Base-by-base conservation (phyloP, 345 rosid species). In the Citrus medica region DNA sequence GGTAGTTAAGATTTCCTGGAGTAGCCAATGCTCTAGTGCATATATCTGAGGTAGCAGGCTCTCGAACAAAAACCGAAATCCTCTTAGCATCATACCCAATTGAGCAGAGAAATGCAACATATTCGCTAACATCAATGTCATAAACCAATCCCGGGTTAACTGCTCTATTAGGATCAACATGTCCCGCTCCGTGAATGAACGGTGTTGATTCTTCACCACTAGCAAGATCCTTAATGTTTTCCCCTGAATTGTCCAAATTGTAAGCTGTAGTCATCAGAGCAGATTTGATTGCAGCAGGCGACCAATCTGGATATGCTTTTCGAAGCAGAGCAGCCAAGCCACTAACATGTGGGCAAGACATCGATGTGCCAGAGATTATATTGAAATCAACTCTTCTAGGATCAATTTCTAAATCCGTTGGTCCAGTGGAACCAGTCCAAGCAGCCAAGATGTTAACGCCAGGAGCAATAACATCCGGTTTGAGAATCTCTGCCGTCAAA, bases 291-390 rank as follows among this genome's bases (percentile, higher is more conserved):
- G 87, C 93, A 0, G 98, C 95, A 0, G 94, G 95, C 5, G 91
- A 86, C 98, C 97, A 92, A 22, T 81, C 82, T 3, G 90, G 92
- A 35, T 89, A 87, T 19, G 97, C 90, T 59, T 80, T 86, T 70
- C 86, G 86, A 68, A 92, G 90, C 63, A 94, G 82, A 1, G 98
- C 98, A 10, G 92, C 94, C 67, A 92, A 80, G 64, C 98, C 98
- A 40, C 95, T 92, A 10, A 87, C 93, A 80, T 94, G 98, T 22
- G 97, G 97, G 77, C 98, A 92, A 1, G 98, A 90, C 98, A 94
- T 94, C 2, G 97, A 94, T 10, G 98, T 94, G 8, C 98, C 98
- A 7, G 97, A 92, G 70, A 89, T 88, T 5, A 94, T 92, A 51
- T 94, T 94, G 86, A 91, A 92, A 69, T 79, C 46, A 9, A 87